Conservation (phyloP, 1,284 basidiomycete genomes). For the Ustilago cynodontis region DNA sequence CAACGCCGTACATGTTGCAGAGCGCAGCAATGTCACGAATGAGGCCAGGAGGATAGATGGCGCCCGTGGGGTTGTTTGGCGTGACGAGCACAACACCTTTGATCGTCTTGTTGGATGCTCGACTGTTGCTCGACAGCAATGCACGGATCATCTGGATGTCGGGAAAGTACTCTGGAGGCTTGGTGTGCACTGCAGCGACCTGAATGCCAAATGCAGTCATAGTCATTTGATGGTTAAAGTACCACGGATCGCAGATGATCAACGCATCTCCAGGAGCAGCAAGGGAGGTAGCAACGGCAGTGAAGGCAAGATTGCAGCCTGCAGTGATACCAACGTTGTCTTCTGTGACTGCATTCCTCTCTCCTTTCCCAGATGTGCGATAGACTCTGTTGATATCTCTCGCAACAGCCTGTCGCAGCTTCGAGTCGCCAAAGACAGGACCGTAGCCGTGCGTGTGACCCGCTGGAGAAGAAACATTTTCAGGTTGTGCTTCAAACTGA, state of each 20-base stretch:
- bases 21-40: slow-evolving; percentile 78
- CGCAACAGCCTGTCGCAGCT: slow-evolving; percentile 76
- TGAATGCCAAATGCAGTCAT: slow-evolving; percentile 72
- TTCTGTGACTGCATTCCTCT: slow-evolving; percentile 68
- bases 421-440: slow-evolving; percentile 77
- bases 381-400: slow-evolving; percentile 79
- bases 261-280: slow-evolving; percentile 81
- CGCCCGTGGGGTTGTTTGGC: slow-evolving; percentile 78
- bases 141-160: slow-evolving; percentile 73
- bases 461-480: slow-evolving; percentile 27
- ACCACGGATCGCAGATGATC: slow-evolving; percentile 82
- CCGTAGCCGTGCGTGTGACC: slow-evolving; percentile 75
- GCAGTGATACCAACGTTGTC: slow-evolving; percentile 73
- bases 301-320: slow-evolving; percentile 80
- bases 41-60: slow-evolving; percentile 77
- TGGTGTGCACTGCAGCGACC: slow-evolving; percentile 77
- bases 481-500: slow-evolving; percentile 26
- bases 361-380: slow-evolving; percentile 70
- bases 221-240: slow-evolving; percentile 74
- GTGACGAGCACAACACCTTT: slow-evolving; percentile 76
- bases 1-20: slow-evolving; percentile 75
- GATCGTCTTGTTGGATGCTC: slow-evolving; percentile 72
- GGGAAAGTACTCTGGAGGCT: slow-evolving; percentile 75
- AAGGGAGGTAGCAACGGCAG: slow-evolving; percentile 77
- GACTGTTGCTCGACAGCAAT: slow-evolving; percentile 73